Percentiles rank a stretch among this genome's conserved stretches.
phyloP scores from a whole-genome alignment of 768 basidiomycete genomes.

The Pulveroboletus sp. region DNA sequence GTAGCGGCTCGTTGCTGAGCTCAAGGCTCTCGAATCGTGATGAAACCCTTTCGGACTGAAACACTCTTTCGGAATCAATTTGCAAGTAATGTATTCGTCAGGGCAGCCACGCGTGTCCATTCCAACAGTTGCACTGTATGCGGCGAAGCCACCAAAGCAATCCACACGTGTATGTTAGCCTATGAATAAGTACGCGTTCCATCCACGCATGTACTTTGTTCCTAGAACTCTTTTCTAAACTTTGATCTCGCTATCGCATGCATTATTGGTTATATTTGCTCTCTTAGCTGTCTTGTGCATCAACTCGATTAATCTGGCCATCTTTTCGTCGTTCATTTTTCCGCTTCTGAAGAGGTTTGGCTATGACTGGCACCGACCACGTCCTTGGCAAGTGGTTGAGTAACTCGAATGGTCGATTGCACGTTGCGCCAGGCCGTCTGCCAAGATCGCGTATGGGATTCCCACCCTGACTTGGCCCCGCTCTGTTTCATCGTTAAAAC shows the following conservation, averaged over 20 bases:
- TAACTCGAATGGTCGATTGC: conserved; percentile 1
- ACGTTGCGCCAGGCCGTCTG: conserved; percentile 5
- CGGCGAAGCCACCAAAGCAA: conserved; percentile 23
- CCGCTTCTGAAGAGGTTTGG: not conserved
- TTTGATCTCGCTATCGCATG: conserved; percentile 17
- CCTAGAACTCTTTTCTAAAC: conserved; percentile 14
- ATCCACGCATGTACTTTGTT: conserved; percentile 21
- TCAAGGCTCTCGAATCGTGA: conserved; percentile 46
- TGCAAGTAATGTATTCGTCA: conserved; percentile 27
- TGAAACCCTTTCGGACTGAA: conserved; percentile 6
- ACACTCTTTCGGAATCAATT: conserved; percentile 9
- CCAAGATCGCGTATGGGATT: conserved; percentile 1
- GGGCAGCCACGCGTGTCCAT: conserved; percentile 19
- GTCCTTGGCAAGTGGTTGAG: conserved; percentile 6
- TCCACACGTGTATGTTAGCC: conserved; percentile 28
- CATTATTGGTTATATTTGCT: conserved; percentile 24
- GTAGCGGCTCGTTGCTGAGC: conserved; percentile 62
- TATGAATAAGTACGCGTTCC: conserved; percentile 17
- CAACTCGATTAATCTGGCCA: conserved; percentile 10
- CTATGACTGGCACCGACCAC: not conserved
- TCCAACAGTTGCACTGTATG: conserved; percentile 26
- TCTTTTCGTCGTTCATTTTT: conserved; percentile 2
- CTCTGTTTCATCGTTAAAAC: conserved; percentile 16
- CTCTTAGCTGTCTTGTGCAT: conserved; percentile 21
- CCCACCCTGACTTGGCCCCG: conserved; percentile 15